Base-by-base conservation (phyloP, 2,329 filamentous ascomycete species). In the Sarocladium strictum region DNA sequence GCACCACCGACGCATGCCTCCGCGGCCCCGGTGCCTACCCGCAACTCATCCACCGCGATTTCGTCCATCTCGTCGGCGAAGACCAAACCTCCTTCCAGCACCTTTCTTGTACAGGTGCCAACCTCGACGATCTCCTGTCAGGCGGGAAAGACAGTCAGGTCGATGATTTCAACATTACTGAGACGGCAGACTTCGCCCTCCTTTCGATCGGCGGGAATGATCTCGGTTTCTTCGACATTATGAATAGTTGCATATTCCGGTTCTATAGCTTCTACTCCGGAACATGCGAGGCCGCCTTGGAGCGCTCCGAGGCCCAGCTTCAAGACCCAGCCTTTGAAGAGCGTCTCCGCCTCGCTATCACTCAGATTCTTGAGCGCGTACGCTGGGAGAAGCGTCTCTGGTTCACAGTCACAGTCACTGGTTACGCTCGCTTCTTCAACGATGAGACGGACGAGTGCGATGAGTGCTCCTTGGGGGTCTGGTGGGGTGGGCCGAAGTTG, bases 141-240 rank as follows among this genome's bases (percentile, higher is more conserved):
- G 67, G 67, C 53, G 61, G 66, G 29, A 62, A 64, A 15, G 57
- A 59, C 24, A 72, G 72, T 57, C 75, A 77, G 63, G 65, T 77
- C 54, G 73, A 75, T 56, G 56, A 57, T 14, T 66, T 76, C 60
- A 70, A 75, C 61, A 62, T 62, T 3, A 68, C 70, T 9, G 57
- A 62, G 1, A 68, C 68, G 1, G 60, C 64, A 21, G 71, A 74
- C 60, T 75, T 77, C 57, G 73, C 73, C 2, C 68, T 76, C 1
- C 64, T 77, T 5, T 76, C 73, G n/a, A 66, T 77, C 29, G 75
- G 74, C 47, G 74, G 75, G 15, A 77, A 77, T 61, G 75, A 77
- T 58, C 67, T 77, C 9, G 75, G 73, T 58, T 77, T 77, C 65
- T 77, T 76, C 58, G 70, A 73, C 35, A 72, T 77, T 19, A 74